Base-by-base conservation (phyloP, 2,329 filamentous ascomycete species). In the Septoria petroselini region DNA sequence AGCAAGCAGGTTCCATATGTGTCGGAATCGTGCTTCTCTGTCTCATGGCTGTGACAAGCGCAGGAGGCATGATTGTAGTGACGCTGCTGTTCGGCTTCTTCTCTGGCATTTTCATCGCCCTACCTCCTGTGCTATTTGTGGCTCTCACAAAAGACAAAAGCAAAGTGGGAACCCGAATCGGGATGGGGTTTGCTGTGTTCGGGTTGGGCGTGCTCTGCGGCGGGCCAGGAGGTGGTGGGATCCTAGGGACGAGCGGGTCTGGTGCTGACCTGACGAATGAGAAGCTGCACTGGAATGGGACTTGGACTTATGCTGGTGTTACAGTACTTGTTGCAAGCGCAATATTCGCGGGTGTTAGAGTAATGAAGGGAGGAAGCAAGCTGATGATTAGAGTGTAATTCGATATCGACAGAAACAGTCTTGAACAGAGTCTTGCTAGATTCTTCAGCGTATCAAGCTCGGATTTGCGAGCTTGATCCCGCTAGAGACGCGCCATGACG, bases 201-300 rank as follows among this genome's bases (percentile, higher is more conserved):
- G 62, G 60, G 0, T 50, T 73, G 1, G 70, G 67, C 8, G 54
- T 68, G 4, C 48, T 74, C 9, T 58, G 60, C 11, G 70, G 65
- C 14, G 65, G 67, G 0, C 70, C 71, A 0, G 62, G 59, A 17
- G 68, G 59, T n/a, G 70, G 64, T 49, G 76, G 76, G 0, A 84
- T 96, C 38, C 68, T 83, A 2, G 75, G 81, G 53, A 80, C 80
- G 30, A 80, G 80, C 7, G 80, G 83, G 41, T 45, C 42, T 18
- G 42, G 31, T 25, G 30, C 30, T 35, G 42, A 29, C 11, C 31
- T 45, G 11, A 79, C 79, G 6, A 79, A 76, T 54, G 34, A 21
- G 31, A 21, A 48, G 9, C 83, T 52, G 78, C 82, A 62, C 76
- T 84, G 69, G 70, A 61, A 57, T 5, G 64, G 62, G 0, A 50